Base-by-base conservation (phyloP, 306 rosid genomes). In the Calophaca sinica region DNA sequence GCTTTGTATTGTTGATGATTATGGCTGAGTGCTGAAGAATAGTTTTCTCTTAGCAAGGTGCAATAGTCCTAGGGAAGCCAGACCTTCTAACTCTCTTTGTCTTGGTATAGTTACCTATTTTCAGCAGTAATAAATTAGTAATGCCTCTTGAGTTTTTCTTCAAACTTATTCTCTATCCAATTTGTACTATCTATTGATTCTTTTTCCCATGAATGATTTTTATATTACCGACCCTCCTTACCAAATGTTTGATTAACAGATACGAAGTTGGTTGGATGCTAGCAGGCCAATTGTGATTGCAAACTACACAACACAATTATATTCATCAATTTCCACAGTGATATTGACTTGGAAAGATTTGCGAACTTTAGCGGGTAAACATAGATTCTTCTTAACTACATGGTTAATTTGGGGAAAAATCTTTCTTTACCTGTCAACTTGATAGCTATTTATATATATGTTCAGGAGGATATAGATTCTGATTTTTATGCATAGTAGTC, bases 221-320 rank as follows among this genome's bases (percentile, higher is more conserved):
- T 39, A 29, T 72, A 7, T 73, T 39, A 52, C 10, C 20, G 12
- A 54, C 61, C 5, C 48, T 49, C 71, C 44, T 46, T 44, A 59
- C 50, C 33, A 53, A 60, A 67, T 44, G 50, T 62, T 53, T 54
- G 33, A 59, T 75, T 38, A 57, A 66, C 79, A 86, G 96, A 78
- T 60, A 64, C 79, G 14, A 78, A 73, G 84, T 76, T 89, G 81
- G 80, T 86, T 62, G 77, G 84, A 65, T 64, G 79, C 76, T 86
- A 88, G 81, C 73, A 11, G 64, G 7, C 13, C 62, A 13, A 12
- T 68, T 58, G 28, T 57, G 45, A 77, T 68, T 15, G 33, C 13
- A 15, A 45, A 33, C 0, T 33, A 4, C 36, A 35, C 13, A n/a
- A 77, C 45, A 65, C 20, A 13, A 9, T 31, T 52, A 49, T 42